A percentile compares a stretch with the other conserved stretches of the same genome.
These are phyloP conservation scores for Pleoardoris graminearum DNA, from an alignment of 2,329 filamentous ascomycete species.

Conservation along the genomic window DNA sequence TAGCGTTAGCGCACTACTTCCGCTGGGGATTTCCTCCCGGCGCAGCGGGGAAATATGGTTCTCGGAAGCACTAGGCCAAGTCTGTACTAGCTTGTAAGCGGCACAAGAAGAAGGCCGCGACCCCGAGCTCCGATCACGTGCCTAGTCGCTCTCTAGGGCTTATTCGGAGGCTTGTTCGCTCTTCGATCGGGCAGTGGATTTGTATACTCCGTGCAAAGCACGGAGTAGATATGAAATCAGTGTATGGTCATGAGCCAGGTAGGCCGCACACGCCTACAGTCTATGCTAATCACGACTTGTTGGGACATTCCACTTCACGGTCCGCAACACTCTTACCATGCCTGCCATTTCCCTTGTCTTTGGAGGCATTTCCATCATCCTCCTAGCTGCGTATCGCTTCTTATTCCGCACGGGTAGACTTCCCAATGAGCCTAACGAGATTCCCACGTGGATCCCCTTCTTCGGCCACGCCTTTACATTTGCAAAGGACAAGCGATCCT, in stretches of 20 bases:
- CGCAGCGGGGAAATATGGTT: slow-evolving; percentile 2
- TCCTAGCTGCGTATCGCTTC: slow-evolving; percentile 5
- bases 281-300: slow-evolving; percentile 6
- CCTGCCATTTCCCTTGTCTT: slow-evolving; percentile 5
- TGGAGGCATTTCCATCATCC: slow-evolving; percentile 5
- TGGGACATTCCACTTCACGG: slow-evolving; percentile 5
- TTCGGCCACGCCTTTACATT: slow-evolving; percentile 4
- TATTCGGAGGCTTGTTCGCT: slow-evolving; percentile 9
- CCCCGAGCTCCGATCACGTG: slow-evolving; percentile 9
- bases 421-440: slow-evolving; percentile 5
- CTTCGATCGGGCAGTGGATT: slow-evolving; percentile 6
- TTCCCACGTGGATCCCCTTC: slow-evolving; percentile 6
- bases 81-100: slow-evolving; percentile 7
- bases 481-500: slow-evolving; percentile 5
- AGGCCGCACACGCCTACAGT: slow-evolving; percentile 5
- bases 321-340: slow-evolving; percentile 5
- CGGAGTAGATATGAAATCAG: slow-evolving; percentile 5
- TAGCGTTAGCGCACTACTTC: slow-evolving; percentile 4
- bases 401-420: slow-evolving; percentile 5
- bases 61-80: slow-evolving; percentile 4
- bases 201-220: slow-evolving; percentile 4
- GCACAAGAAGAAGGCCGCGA: slow-evolving; percentile 8
- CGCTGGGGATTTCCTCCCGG: slow-evolving; percentile 1
- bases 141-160: slow-evolving; percentile 6
- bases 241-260: slow-evolving; percentile 5